phyloP scores from a whole-genome alignment of 331 rosid genomes.

The Cydonia oblonga region DNA sequence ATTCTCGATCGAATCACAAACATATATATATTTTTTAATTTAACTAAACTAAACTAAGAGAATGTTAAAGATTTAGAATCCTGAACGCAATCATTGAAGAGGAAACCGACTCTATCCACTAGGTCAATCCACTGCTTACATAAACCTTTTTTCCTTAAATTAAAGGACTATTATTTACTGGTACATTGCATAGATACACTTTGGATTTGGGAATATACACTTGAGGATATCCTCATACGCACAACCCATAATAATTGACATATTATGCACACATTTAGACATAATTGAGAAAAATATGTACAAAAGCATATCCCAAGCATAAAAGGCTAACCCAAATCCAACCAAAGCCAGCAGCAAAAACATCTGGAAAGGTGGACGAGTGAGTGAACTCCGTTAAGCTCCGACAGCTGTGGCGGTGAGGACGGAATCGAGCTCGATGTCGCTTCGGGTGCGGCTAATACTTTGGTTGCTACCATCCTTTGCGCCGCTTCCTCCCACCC shows the following conservation, averaged over 20 bases:
- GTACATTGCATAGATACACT: not conserved
- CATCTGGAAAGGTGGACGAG: not conserved
- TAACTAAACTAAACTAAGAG: no score
- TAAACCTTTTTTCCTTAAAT: not conserved
- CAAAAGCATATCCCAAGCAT: not conserved
- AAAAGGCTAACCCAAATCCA: not conserved
- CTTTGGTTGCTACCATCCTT: constrained; percentile 21
- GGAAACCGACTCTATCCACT: no score
- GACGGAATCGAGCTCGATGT: constrained; percentile 28
- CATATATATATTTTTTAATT: not conserved
- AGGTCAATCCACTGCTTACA: no score
- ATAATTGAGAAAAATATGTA: not conserved
- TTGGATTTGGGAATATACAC: not conserved
- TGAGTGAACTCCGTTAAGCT: constrained; percentile 24
- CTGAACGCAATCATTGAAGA: no score
- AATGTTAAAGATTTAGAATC: no score
- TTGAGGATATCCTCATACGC: not conserved
- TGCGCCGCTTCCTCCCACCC: constrained; percentile 24
- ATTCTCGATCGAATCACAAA: not conserved
- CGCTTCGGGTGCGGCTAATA: constrained; percentile 34
- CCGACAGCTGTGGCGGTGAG: constrained; percentile 42
- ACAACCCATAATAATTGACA: not conserved
- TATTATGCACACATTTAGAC: not conserved
- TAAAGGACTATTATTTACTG: not conserved
- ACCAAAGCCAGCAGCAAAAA: not conserved